A percentile compares a stretch with the other conserved stretches of the same genome.
Conservation (phyloP, 78 protist species). For the Bodo saltans region DNA sequence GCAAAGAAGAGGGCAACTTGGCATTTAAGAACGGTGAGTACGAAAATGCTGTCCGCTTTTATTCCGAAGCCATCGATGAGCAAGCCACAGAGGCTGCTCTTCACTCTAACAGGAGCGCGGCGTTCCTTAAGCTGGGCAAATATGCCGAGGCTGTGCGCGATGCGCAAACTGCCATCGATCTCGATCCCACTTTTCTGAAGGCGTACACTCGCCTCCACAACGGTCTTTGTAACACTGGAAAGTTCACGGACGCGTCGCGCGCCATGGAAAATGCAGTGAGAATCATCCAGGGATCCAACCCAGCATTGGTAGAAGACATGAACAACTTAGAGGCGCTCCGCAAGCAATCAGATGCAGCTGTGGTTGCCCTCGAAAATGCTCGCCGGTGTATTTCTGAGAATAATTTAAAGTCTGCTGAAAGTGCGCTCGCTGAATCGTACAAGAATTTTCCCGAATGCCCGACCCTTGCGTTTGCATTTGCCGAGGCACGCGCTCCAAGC, state of each 20-base stretch:
- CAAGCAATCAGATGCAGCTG: background rate
- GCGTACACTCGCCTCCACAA: slow-evolving; percentile 63
- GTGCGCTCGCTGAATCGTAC: background rate
- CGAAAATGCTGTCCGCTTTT: slow-evolving; percentile 1
- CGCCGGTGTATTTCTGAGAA: background rate
- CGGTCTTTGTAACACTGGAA: background rate
- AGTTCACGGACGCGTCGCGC: background rate
- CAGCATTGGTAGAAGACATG: background rate
- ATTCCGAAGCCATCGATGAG: slow-evolving; percentile 25
- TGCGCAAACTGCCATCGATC: slow-evolving; percentile 54
- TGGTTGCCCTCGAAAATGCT: background rate
- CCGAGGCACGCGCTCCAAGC: background rate
- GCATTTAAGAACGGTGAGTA: background rate
- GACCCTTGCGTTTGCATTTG: background rate
- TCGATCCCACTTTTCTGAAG: slow-evolving; percentile 76
- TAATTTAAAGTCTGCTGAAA: background rate
- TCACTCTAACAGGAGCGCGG: slow-evolving; percentile 27
- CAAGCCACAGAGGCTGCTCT: background rate
- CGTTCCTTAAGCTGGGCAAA: slow-evolving; percentile 16
- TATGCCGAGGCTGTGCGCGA: slow-evolving; percentile 68
- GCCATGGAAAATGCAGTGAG: background rate
- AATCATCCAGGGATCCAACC: too few species aligned
- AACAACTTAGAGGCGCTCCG: background rate
- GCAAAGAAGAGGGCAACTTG: background rate
- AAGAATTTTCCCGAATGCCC: background rate